Evolutionary conservation across 1,284 basidiomycete species (phyloP), one percentile per base, ranked within the genome.

Genomic region (Papiliotrema nemorosa): DNA sequence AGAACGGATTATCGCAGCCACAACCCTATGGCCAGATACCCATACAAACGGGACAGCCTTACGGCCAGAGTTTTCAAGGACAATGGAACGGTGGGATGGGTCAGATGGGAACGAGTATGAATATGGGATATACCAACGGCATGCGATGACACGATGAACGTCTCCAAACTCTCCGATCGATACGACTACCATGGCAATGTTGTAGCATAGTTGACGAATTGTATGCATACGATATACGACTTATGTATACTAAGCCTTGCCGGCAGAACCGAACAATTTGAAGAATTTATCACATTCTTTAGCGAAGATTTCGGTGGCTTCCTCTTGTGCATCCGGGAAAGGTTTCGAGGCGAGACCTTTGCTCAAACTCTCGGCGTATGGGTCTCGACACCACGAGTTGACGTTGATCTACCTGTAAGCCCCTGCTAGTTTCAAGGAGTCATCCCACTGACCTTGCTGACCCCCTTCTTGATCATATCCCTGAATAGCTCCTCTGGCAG

Each of bases 371-470:
- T 61, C 59, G 54, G 54, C 59, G 44, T 69, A 73, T 16, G 73
- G 72, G 53, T 76, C 74, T 39, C 74, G 67, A 25, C 67, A 66
- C 74, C 74, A 76, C 9, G 67, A 71, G 62, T 76, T 76, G 63
- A 76, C 69, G 64, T 76, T 76, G 62, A 74, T 68, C 69, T 71
- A 51, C 21, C 9, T 16, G n/a, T 46, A 18, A 34, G 22, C 42
- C 20, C 18, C 14, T 22, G 1, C 22, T 18, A 31, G 16, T 25
- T 16, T 25, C 9, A 16, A 34, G 25, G 25, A n/a, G 14, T 47
- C 21, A 36, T 12, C 18, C 20, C 20, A 49, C 66, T 29, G 35
- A 71, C 68, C 60, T 75, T 75, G 38, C 63, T 66, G 6, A 70
- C 72, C 51, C 74, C 74, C 40, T 59, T 61, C 44, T 58, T 51